These are phyloP conservation scores for Candida silvicultrix DNA, from an alignment of 805 yeast species.

Conservation along the genomic window DNA sequence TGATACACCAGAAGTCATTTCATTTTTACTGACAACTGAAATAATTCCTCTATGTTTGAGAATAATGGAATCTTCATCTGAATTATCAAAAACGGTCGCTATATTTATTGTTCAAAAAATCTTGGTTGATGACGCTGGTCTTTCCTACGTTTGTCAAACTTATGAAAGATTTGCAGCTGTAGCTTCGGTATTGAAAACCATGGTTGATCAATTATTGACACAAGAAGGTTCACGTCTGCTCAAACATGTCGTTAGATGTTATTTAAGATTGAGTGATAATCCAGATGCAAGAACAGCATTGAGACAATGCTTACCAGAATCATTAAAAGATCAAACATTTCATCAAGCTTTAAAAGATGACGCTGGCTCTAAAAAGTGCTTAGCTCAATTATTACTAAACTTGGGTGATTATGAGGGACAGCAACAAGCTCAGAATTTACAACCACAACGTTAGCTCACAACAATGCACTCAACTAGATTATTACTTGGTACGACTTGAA, in stretches of 20 bases:
- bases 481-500: not conserved
- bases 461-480: not conserved
- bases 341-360: constrained; percentile 76
- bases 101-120: constrained; percentile 93
- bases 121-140: constrained; percentile 84
- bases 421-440: constrained; percentile 1
- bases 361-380: constrained; percentile 77
- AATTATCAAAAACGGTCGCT: constrained; percentile 92
- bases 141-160: constrained; percentile 89
- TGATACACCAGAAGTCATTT: constrained; percentile 92
- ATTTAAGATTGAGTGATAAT: constrained; percentile 83
- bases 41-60: constrained; percentile 91
- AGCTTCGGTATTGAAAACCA: constrained; percentile 73
- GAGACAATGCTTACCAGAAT: constrained; percentile 78
- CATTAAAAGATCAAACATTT: constrained; percentile 83
- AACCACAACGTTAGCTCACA: not conserved
- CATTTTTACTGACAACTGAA: constrained; percentile 88
- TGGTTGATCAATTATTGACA: constrained; percentile 80
- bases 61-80: constrained; percentile 94
- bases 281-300: constrained; percentile 85
- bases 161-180: constrained; percentile 94
- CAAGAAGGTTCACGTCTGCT: constrained; percentile 77
- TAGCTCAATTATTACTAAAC: constrained; percentile 73
- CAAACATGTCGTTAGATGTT: constrained; percentile 92
- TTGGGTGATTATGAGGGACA: constrained; percentile 37